Evolutionary conservation across 345 rosid species (phyloP), one percentile per base, ranked within the genome.

Genomic region (Nasturtium officinale): DNA sequence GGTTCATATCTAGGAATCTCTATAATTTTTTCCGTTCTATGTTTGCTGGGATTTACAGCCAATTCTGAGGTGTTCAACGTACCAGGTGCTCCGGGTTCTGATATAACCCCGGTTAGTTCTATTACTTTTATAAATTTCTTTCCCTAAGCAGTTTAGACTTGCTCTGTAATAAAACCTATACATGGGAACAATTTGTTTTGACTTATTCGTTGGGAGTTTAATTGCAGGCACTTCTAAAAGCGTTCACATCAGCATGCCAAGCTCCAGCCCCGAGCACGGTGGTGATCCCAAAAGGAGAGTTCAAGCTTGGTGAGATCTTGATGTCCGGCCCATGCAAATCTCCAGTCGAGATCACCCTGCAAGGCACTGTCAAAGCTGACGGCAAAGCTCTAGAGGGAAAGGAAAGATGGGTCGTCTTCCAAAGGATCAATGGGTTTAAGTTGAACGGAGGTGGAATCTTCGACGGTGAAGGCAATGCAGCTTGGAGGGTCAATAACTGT

Each of bases 401-500:
- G 9, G 78, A 78, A 0, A 29, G 33, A 67, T 78, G 81, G 81
- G 50, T 78, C 12, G 67, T 29, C 18, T 78, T 78, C 71, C 12
- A 26, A 9, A 60, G 20, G 17, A 61, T 78, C 4, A 20, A 47
- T 20, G 70, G 74, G 8, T 62, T 78, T 40, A 67, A 46, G 43
- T 43, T 78, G 71, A 73, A 32, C 40, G 81, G 81, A 25, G 67
- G 71, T 45, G 81, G 81, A 54, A 17, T 29, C 23, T 68, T 78
- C 20, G 78, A 78, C 51, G 81, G 81, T 51, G 71, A 73, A 68
- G 81, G 81, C n/a, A 66, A 50, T 40, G 61, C 65, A 25, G 71
- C 81, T 67, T 78, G 81, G 81, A 67, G 63, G 8, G 43, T 25
- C 54, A 78, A 78, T 17, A 64, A 78, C 50, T 78, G 78, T 32